Base-by-base conservation (phyloP, 305 asterid genomes). In the Coffea humblotiana region DNA sequence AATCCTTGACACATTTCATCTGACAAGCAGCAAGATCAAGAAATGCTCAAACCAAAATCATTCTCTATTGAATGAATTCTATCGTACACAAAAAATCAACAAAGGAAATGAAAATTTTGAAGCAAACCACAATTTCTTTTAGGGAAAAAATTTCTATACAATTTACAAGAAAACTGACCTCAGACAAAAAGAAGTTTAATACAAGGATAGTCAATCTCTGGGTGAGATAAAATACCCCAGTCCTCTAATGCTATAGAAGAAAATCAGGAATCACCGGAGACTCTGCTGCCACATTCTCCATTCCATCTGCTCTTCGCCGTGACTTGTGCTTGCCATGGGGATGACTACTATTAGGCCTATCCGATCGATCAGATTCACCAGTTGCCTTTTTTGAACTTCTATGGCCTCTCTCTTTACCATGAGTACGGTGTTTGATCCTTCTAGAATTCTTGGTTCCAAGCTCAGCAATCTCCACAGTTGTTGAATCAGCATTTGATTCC, bases 211-310 rank as follows among this genome's bases (percentile, higher is more conserved):
- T 56, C 12, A 23, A 45, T 69, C 4, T 63, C 66, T 16, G 47
- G 47, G 35, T 65, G 29, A 80, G 35, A 43, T 10, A 71, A 11
- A 32, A 8, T 18, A 61, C 43, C 58, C 73, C 65, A 15, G 61
- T 40, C 82, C 21, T 40, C 80, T 5, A 81, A 70, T 82, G 90
- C 91, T 92, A 95, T 77, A 95, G 87, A 61, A 95, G 98, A 90
- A 93, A 95, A 88, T 95, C 98, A 43, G 95, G 98, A 76, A 93
- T 88, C 15, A 92, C 98, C 4, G 91, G 83, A 68, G 95, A 85
- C 77, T 91, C 91, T 73, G 88, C 90, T 75, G 84, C 88, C 77
- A 88, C 83, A 74, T 79, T 56, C 45, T 80, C 81, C 63, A 84
- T 61, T 79, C 82, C 90, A 48, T 92, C 93, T 71, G 93, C 90